Percentiles rank a stretch among this genome's conserved stretches.
Conservation (phyloP, 2,329 filamentous ascomycete genomes). For the Fusarium sterilihyphosum region DNA sequence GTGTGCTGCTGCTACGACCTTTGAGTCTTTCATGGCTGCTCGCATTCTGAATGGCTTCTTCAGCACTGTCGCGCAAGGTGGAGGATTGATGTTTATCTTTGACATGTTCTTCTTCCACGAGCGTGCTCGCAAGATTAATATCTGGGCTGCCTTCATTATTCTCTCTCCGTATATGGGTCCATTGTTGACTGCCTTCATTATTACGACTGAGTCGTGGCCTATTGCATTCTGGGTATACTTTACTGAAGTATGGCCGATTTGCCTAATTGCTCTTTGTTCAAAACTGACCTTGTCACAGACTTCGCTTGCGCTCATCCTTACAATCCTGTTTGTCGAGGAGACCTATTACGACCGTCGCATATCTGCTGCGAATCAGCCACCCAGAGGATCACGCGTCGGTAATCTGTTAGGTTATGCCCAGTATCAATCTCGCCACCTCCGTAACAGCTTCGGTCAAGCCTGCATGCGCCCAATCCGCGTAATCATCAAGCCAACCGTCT, state of each 20-base stretch:
- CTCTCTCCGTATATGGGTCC: neutral
- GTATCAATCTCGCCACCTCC: neutral
- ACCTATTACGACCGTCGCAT: neutral
- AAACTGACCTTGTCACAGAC: neutral
- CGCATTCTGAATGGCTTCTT: neutral
- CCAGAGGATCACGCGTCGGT: neutral
- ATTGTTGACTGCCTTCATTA: neutral
- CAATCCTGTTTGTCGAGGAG: neutral
- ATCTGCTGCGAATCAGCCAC: neutral
- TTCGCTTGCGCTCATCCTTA: neutral
- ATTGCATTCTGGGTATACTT: neutral
- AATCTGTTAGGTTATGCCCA: neutral
- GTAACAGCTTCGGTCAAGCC: neutral
- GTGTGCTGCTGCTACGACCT: neutral
- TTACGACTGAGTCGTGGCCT: neutral
- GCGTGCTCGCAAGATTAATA: neutral
- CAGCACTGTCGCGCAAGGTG: neutral
- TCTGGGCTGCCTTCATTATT: neutral
- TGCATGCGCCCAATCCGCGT: neutral
- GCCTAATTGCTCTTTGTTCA: fast-evolving
- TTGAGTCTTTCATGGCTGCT: neutral
- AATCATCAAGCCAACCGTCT: neutral
- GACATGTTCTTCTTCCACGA: neutral
- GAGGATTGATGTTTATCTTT: neutral
- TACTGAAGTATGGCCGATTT: fast-evolving